Evolutionary conservation across 108 stramenopile genomes (phyloP).

Genomic region (Seminavis robusta): DNA sequence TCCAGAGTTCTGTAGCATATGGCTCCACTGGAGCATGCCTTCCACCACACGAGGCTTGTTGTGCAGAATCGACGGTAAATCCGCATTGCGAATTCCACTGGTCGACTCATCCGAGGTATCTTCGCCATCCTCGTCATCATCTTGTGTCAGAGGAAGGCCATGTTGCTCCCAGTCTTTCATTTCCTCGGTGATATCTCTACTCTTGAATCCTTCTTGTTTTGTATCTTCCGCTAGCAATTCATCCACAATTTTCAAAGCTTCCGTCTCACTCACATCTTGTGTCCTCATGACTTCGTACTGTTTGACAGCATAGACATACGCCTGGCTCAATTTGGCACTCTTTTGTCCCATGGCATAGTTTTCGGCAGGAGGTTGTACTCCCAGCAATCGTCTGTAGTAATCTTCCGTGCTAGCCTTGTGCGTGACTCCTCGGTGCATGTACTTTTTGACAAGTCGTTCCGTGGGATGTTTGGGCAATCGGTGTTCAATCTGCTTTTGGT

Average conservation of each 20-base stretch:
- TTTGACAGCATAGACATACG: slow-evolving; percentile 72
- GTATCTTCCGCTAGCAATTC: slow-evolving; percentile 55
- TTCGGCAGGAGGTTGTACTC: slow-evolving; percentile 31
- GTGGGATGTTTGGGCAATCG: slow-evolving; percentile 15
- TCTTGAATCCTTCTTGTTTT: slow-evolving; percentile 22
- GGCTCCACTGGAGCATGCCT: slow-evolving; percentile 70
- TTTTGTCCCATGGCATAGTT: slow-evolving; percentile 69
- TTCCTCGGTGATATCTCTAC: slow-evolving; percentile 28
- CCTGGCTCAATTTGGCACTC: slow-evolving; percentile 55
- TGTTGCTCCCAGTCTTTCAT: slow-evolving; percentile 7
- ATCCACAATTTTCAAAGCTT: slow-evolving; percentile 63
- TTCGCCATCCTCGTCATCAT: slow-evolving; percentile 12
- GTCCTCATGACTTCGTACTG: slow-evolving; percentile 70
- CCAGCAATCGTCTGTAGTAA: slow-evolving; percentile 66
- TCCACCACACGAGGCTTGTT: slow-evolving; percentile 56
- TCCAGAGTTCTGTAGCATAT: slow-evolving; percentile 60
- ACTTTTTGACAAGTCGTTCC: slow-evolving; percentile 56
- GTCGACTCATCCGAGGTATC: not conserved
- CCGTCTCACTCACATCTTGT: slow-evolving; percentile 48
- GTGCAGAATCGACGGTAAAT: slow-evolving; percentile 43
- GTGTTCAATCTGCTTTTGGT: not conserved
- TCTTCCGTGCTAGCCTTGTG: slow-evolving; percentile 45
- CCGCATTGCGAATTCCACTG: slow-evolving; percentile 22
- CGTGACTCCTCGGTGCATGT: slow-evolving; percentile 31
- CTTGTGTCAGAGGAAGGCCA: not conserved